These are phyloP conservation scores for Leccinum broughii DNA, from an alignment of 768 basidiomycete genomes.

Conservation along the genomic window DNA sequence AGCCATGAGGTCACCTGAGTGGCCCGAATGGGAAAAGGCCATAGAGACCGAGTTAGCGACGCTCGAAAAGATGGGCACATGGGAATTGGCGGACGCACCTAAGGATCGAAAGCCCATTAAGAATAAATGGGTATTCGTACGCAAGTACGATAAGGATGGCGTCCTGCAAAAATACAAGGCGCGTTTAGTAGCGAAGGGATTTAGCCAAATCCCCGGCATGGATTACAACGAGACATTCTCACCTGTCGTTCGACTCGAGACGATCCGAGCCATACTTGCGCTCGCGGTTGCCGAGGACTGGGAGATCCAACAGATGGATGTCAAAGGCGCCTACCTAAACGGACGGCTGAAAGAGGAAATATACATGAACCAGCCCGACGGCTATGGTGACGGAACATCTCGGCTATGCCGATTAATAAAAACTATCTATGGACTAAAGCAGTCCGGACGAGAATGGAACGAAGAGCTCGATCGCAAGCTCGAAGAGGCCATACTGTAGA, in stretches of 20 bases:
- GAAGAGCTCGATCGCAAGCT: too few species aligned
- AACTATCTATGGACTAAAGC: too few species aligned
- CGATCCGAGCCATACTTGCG: not conserved
- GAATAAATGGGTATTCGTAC: conserved; percentile 32
- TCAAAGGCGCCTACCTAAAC: not conserved
- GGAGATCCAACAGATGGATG: conserved; percentile 9
- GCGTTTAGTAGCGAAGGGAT: not conserved
- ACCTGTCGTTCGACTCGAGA: not conserved
- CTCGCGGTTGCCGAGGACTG: not conserved
- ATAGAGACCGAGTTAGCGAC: not conserved
- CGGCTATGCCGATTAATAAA: not conserved
- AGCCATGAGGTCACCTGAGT: not conserved
- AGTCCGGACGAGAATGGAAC: too few species aligned
- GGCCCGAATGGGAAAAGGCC: conserved; percentile 7
- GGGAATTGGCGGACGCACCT: conserved; percentile 28
- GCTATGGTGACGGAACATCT: not conserved
- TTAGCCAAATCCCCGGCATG: not conserved
- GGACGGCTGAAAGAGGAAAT: not conserved
- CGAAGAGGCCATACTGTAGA: too few species aligned
- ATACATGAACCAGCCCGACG: not conserved
- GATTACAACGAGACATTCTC: conserved; percentile 8
- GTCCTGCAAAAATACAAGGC: not conserved
- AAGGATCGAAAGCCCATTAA: conserved; percentile 23
- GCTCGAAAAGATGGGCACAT: conserved; percentile 9
- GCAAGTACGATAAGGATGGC: not conserved